These are phyloP conservation scores for Botryosphaeria dothidea DNA, from an alignment of 2,329 filamentous ascomycete species.

Conservation along the genomic window DNA sequence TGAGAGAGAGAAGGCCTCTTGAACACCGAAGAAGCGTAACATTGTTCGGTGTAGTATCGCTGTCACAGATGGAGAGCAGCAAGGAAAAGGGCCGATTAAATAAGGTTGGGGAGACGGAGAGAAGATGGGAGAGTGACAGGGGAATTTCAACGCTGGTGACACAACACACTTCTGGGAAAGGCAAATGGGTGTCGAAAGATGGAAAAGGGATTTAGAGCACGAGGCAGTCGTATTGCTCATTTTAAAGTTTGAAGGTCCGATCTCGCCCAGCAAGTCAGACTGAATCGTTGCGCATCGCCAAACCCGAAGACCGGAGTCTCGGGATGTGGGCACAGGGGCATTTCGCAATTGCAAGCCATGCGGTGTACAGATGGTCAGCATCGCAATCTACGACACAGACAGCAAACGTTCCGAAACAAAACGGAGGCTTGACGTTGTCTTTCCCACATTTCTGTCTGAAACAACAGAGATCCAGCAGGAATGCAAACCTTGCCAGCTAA, in stretches of 20 bases:
- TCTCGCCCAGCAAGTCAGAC: not conserved
- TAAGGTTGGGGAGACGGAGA: not conserved
- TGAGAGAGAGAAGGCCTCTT: not conserved
- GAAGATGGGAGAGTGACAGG: too few relatives aligned
- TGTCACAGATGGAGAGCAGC: too few relatives aligned
- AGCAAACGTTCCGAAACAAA: not conserved
- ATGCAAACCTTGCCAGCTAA: not conserved
- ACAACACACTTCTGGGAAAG: too few relatives aligned
- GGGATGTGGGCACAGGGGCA: not conserved
- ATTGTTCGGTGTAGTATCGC: not conserved
- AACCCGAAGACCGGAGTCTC: not conserved
- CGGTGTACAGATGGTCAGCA: not conserved
- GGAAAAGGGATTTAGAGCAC: not conserved
- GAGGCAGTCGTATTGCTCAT: not conserved
- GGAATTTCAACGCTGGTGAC: too few relatives aligned
- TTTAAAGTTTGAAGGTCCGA: not conserved
- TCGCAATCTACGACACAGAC: not conserved
- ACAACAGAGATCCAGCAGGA: not conserved
- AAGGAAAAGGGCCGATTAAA: not conserved
- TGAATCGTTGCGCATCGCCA: not conserved
- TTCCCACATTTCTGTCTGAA: not conserved
- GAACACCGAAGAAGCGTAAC: not conserved
- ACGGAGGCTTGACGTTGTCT: not conserved
- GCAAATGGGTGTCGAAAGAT: not conserved
- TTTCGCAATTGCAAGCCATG: not conserved